These are phyloP conservation scores for Penicillium freii DNA, from an alignment of 2,329 filamentous ascomycete genomes.

Conservation along the genomic window DNA sequence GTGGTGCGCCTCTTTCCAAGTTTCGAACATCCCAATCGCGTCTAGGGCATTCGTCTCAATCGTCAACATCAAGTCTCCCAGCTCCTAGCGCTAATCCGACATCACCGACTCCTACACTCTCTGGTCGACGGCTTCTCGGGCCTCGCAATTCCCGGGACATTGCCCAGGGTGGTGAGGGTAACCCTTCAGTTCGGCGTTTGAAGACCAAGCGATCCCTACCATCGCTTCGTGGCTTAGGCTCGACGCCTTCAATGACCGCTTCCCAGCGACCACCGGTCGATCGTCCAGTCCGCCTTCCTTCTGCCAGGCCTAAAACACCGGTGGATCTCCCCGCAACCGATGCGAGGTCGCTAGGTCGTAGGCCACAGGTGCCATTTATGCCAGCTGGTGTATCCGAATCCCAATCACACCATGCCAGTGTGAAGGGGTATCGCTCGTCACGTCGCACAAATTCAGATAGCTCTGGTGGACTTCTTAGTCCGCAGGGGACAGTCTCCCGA, in stretches of 20 bases:
- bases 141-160: slow-evolving; percentile 37
- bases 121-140: slow-evolving; percentile 60
- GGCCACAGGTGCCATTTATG: slow-evolving; percentile 70
- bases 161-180: slow-evolving; percentile 45
- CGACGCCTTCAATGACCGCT: slow-evolving; percentile 30
- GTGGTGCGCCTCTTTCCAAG: slow-evolving; percentile 67
- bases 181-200: slow-evolving; percentile 55
- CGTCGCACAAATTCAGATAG: slow-evolving; percentile 81
- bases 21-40: slow-evolving; percentile 65
- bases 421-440: slow-evolving; percentile 69
- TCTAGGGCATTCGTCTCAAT: slow-evolving; percentile 65
- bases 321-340: slow-evolving; percentile 56
- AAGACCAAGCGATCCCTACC: slow-evolving; percentile 62
- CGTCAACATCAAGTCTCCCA: slow-evolving; percentile 64
- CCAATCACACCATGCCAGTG: slow-evolving; percentile 73
- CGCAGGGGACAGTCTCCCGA: slow-evolving; percentile 43
- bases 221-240: slow-evolving; percentile 49
- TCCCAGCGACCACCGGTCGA: slow-evolving; percentile 43
- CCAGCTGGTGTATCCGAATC: slow-evolving; percentile 71
- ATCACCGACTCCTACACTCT: slow-evolving; percentile 57
- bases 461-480: slow-evolving; percentile 48
- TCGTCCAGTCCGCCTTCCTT: slow-evolving; percentile 28
- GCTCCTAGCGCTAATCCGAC: slow-evolving; percentile 61
- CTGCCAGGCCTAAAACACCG: slow-evolving; percentile 65
- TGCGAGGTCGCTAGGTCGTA: slow-evolving; percentile 49